Evolutionary conservation across 2,329 filamentous ascomycete genomes (phyloP).

Genomic region (Chaetomiaceae sp.): DNA sequence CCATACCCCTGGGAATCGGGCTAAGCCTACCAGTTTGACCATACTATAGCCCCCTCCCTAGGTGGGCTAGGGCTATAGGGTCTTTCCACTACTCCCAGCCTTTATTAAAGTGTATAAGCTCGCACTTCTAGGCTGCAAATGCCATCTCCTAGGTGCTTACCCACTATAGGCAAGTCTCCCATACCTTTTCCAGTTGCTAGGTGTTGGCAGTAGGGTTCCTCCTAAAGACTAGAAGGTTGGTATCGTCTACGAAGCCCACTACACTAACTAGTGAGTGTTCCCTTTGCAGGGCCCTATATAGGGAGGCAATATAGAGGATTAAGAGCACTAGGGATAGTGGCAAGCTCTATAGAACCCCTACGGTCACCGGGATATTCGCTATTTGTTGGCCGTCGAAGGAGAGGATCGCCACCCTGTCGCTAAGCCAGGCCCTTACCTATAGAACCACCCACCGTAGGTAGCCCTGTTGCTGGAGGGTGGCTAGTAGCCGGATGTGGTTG

Average conservation of each 20-base stretch:
- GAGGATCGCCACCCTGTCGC: background rate
- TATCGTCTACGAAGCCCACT: constrained; percentile 1
- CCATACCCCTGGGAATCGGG: background rate
- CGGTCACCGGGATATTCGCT: background rate
- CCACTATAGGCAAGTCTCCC: background rate
- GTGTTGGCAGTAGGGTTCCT: background rate
- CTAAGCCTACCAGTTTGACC: background rate
- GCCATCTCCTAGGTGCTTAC: background rate
- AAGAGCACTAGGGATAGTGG: constrained; percentile 1
- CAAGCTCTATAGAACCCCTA: background rate
- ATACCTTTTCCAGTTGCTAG: background rate
- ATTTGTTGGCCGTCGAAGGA: background rate
- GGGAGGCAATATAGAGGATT: background rate
- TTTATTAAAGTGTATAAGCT: background rate
- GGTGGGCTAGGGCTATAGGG: background rate
- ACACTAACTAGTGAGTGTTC: background rate
- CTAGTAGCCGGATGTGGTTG: constrained; percentile 3
- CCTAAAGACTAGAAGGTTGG: constrained; percentile 32
- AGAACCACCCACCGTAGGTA: background rate
- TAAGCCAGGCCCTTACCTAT: background rate
- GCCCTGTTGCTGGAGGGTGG: constrained; percentile 1
- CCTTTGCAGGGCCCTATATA: background rate
- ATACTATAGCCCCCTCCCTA: background rate
- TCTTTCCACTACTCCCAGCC: background rate
- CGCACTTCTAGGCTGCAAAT: background rate